Evolutionary conservation across 169 alveolate genomes (phyloP), one percentile per base, ranked within the genome.

Genomic region (Babesia sp.): DNA sequence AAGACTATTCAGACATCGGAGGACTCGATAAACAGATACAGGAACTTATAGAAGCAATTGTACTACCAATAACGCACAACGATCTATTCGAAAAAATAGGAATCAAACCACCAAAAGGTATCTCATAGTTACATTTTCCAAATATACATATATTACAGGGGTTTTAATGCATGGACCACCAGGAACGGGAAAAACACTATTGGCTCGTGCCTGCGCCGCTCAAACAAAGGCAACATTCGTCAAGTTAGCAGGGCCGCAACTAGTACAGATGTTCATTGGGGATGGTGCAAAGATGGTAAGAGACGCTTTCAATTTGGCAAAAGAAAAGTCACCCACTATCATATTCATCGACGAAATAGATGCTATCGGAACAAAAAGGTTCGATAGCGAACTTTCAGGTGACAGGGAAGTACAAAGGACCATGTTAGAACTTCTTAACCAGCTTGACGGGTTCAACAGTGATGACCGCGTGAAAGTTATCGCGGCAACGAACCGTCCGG

Each of bases 131-230:
- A 18, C n/a, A 7, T 48, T 22, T 0, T 4, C 22, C 11, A 20
- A n/a, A 14, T 6, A 44, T 16, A 14, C 12, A 8, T 6, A 14
- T 12, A 60, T 29, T 41, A 22, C 67, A 76, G 97, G 99, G 3
- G 96, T 96, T 39, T 83, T 98, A 46, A 95, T 98, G 99, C 95
- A 96, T 86, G 99, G 99, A 20, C 99, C 99, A 0, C 99, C 99
- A 26, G 99, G 99, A 6, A 73, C 87, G 26, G 94, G 94, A 3
- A 96, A 96, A 71, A 96, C 98, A 5, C 77, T 94, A 80, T 70
- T 95, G 86, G 99, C 99, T 7, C 85, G 98, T 78, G 98, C 99
- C 9, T 94, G 98, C 81, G 99, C 99, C 11, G 97, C 98, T 36
- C 91, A 90, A 77, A 98, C 99, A 1, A 93, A 96, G 72, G 99